Conservation (phyloP, 2,329 filamentous ascomycete species). For the Botrytis deweyae region DNA sequence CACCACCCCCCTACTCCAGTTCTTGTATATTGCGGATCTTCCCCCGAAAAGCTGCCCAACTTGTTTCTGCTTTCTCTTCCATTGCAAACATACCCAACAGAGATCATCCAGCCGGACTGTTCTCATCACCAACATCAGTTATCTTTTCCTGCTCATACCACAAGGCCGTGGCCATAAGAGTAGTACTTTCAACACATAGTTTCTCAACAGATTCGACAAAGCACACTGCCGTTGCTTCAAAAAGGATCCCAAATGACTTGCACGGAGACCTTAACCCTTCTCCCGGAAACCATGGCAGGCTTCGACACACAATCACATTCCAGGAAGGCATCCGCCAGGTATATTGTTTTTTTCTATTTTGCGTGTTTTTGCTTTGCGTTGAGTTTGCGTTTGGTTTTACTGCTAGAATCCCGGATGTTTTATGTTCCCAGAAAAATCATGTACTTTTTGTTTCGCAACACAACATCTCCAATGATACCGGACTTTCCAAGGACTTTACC, state of each 20-base stretch:
- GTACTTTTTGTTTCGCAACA: constrained; percentile 30
- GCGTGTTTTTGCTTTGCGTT: constrained; percentile 26
- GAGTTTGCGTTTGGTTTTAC: constrained; percentile 23
- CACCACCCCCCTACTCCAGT: constrained; percentile 5
- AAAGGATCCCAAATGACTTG: constrained; percentile 36
- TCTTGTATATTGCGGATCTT: constrained; percentile 23
- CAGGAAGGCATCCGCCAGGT: constrained; percentile 39
- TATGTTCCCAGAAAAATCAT: constrained; percentile 36
- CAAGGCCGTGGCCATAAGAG: constrained; percentile 29
- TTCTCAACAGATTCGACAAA: constrained; percentile 12
- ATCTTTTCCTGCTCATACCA: constrained; percentile 23
- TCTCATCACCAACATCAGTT: constrained; percentile 18
- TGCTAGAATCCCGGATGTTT: constrained; percentile 21
- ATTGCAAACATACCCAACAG: constrained; percentile 24
- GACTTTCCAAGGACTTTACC: constrained; percentile 20
- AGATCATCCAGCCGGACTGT: constrained; percentile 23
- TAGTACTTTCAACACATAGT: constrained; percentile 22
- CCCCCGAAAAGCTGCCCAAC: constrained; percentile 15
- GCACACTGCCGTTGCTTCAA: constrained; percentile 24
- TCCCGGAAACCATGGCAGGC: constrained; percentile 38
- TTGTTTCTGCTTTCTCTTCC: background rate
- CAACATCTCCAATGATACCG: constrained; percentile 23
- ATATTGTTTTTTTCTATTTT: constrained; percentile 35
- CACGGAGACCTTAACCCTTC: constrained; percentile 37
- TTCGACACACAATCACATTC: constrained; percentile 34